Base-by-base conservation (phyloP, 192 early-diverging fungal species). In the Coemansia sp. region DNA sequence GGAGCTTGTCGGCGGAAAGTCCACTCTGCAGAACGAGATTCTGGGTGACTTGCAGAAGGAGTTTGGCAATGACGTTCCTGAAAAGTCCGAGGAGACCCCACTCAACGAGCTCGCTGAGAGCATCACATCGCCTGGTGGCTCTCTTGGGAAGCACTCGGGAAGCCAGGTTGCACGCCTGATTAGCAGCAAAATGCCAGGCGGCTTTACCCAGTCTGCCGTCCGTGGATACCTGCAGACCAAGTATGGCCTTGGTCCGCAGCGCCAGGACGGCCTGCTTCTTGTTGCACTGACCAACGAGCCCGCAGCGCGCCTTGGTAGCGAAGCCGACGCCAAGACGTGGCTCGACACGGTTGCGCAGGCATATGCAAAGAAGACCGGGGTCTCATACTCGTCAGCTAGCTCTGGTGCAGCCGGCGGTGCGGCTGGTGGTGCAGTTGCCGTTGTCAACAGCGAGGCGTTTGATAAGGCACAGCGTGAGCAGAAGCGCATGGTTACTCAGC, bases 1-100 rank as follows among this genome's bases (percentile, higher is more conserved):
- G 86, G 95, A 97, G 70, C 88, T 97, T 30, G 94, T 95, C 45
- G 94, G 92, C 58, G 95, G 95, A 74, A 97, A 97, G 84, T 93
- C 92, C 7, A 97, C 95, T 52, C 84, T 96, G 46, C 94, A 96
- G 73, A 96, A 96, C 83, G 94, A 96, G 72, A 94, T 96, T 55
- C 85, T 96, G 63, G 94, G 94, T 72, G 94, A 70, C 39, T 31
- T 70, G 56, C 68, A 70, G 39, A 70, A 70, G 62, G 68, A 70
- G 62, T 64, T 70, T 83, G 88, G 89, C 67, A 87, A 81, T 64
- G 86, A 84, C 64, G 88, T 92, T 49, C 90, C 93, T 40, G 94
- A 96, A 68, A 95, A 95, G 82, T 87, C 92, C 61, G 94, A 96
- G 69, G 94, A 96, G 79, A 84, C 89, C 42, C 91, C 94, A 37